phyloP scores from a whole-genome alignment of 805 yeast species.

The Debaryomyces hansenii region DNA sequence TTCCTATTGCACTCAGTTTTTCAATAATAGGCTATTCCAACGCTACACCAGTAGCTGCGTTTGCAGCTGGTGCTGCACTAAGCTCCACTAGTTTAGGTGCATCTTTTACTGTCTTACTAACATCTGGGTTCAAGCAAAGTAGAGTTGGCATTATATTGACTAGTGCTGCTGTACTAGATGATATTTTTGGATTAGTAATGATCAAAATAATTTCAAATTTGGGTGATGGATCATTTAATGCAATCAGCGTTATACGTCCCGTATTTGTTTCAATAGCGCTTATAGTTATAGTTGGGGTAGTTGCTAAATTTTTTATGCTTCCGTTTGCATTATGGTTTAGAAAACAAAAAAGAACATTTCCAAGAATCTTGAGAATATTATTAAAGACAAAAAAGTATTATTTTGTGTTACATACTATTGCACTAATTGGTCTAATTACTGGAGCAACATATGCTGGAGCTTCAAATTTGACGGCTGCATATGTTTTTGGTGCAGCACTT shows the following conservation, averaged over 20 bases:
- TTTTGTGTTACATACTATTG: constrained; percentile 1
- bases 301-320: background rate
- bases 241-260: background rate
- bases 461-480: constrained; percentile 5
- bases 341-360: background rate
- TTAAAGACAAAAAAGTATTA: background rate
- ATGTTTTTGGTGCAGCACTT: constrained; percentile 3
- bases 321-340: background rate
- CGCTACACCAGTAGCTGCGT: constrained; percentile 2
- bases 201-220: constrained; percentile 4
- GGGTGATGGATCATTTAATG: constrained; percentile 5
- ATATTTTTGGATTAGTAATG: constrained; percentile 6
- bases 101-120: constrained; percentile 4
- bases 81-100: constrained; percentile 7
- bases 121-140: constrained; percentile 2
- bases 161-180: constrained; percentile 5
- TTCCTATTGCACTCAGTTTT: constrained; percentile 6
- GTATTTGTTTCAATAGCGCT: constrained; percentile 4
- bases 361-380: background rate
- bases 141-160: constrained; percentile 4
- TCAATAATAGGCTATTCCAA: constrained; percentile 1
- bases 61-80: constrained; percentile 7
- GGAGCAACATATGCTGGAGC: constrained; percentile 6
- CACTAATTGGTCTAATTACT: constrained; percentile 1
- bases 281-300: background rate